These are phyloP conservation scores for Blastocystis sp. DNA, from an alignment of 352 stramenopile species.

Conservation along the genomic window DNA sequence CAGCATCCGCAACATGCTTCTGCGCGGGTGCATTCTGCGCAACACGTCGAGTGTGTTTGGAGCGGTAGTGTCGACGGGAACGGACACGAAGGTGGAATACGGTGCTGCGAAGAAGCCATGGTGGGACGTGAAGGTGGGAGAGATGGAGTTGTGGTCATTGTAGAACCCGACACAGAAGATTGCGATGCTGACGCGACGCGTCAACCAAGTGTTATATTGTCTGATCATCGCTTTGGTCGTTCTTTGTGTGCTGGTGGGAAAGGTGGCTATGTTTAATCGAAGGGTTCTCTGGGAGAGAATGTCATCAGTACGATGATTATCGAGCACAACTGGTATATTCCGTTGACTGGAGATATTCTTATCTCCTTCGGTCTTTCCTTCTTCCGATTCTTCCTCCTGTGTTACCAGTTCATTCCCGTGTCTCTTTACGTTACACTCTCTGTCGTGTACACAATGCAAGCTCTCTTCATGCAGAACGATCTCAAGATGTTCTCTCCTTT, in stretches of 20 bases:
- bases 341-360: slow-evolving; percentile 47
- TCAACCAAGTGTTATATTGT: slow-evolving; percentile 63
- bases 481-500: slow-evolving; percentile 78
- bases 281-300: slow-evolving; percentile 64
- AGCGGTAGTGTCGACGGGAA: slow-evolving; percentile 81
- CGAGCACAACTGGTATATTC: slow-evolving; percentile 66
- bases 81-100: slow-evolving; percentile 81
- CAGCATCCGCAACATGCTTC: slow-evolving; percentile 68
- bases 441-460: slow-evolving; percentile 83
- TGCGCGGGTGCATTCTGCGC: slow-evolving; percentile 77
- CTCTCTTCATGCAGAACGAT: slow-evolving; percentile 83
- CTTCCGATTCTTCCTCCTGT: slow-evolving; percentile 80
- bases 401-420: slow-evolving; percentile 91
- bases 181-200: slow-evolving; percentile 70
- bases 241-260: slow-evolving; percentile 60
- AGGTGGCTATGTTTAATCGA: slow-evolving; percentile 64
- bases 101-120: slow-evolving; percentile 60
- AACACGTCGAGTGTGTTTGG: slow-evolving; percentile 81
- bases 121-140: not conserved
- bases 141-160: no score
- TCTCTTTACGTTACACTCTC: slow-evolving; percentile 91
- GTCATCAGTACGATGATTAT: slow-evolving; percentile 64
- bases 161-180: not conserved
- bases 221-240: slow-evolving; percentile 64
- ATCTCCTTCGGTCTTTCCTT: slow-evolving; percentile 37